Evolutionary conservation across 768 basidiomycete species (phyloP), one percentile per base, ranked within the genome.

Genomic region (Rhodotorula diobovata): DNA sequence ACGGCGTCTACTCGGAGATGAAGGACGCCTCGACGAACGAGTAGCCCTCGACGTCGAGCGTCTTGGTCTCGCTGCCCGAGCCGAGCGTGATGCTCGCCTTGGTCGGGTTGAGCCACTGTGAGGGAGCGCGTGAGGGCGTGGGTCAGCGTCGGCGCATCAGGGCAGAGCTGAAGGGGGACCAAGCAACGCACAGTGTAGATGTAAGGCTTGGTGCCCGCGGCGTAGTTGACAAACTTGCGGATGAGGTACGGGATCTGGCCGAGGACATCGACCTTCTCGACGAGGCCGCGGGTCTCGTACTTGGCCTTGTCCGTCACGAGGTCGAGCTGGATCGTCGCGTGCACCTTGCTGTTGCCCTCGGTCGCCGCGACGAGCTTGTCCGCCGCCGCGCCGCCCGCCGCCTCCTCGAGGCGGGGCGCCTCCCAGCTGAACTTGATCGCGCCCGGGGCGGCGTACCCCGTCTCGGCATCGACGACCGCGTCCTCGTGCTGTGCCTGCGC

Each of bases 241-340:
- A 99, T 82, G 65, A 95, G 87, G 70, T 89, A 88, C 20, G 96
- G 96, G 73, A 96, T 91, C 83, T 99, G 94, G 11, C 90, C 93
- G 16, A 99, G 85, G 6, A 98, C 87, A 77, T 99, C 93, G 37
- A 98, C 91, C 81, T 95, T 93, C 80, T 93, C 91, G 61, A 94
- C 85, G 75, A 96, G 82, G 1, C 91, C 92, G 9, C 53, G 34
- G 25, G 67, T 68, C 37, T 70, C 48, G 68, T 69, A 75, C 10
- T 63, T 54, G 56, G 67, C 68, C 21, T 58, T 32, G 53, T 61
- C 57, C n/a, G 35, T 60, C 32, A 63, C 51, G 51, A 78, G 87
- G 86, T n/a, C 81, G 79, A 65, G 82, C 80, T 37, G 86, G 81
- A 61, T 82, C 79, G 35, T 90, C 88, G 56, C 93, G 81, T 67